Evolutionary conservation across 257 asterid species (phyloP).

Genomic region (Orobanche coerulescens): DNA sequence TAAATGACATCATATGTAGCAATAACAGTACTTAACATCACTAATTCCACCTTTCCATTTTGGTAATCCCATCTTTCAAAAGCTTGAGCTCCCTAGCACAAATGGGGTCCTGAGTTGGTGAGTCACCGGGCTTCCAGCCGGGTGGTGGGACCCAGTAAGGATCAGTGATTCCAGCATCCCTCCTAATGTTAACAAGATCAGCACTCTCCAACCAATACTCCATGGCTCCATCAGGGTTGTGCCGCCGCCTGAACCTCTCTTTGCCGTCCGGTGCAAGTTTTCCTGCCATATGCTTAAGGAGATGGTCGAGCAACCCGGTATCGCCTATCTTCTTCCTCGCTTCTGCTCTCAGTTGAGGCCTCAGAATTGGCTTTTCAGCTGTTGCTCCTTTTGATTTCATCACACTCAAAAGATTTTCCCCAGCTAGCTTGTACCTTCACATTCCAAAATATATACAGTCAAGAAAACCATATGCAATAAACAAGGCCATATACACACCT

Average conservation of each 20-base stretch:
- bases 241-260: conserved; percentile 71
- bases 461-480: no score
- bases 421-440: conserved; percentile 77
- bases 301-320: conserved; percentile 86
- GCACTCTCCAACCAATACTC: conserved; percentile 97
- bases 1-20: no score
- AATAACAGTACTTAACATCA: no score
- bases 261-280: conserved; percentile 74
- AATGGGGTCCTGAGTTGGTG: conserved; percentile 81
- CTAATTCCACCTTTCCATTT: conserved; percentile 55
- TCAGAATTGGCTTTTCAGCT: conserved; percentile 53
- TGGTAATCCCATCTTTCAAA: conserved; percentile 46
- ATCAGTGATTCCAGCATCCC: conserved; percentile 72
- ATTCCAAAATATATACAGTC: conserved; percentile 8
- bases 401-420: conserved; percentile 63
- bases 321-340: conserved; percentile 92
- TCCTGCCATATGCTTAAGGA: conserved; percentile 94
- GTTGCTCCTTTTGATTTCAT: conserved; percentile 73
- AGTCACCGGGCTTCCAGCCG: conserved; percentile 91
- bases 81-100: conserved; percentile 64
- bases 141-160: conserved; percentile 97
- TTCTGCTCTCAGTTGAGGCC: conserved; percentile 84
- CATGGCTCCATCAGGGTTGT: conserved; percentile 95
- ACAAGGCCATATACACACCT: no score
- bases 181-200: conserved; percentile 61